phyloP scores from a whole-genome alignment of 2,329 filamentous ascomycete genomes.

The Calonectria montana region DNA sequence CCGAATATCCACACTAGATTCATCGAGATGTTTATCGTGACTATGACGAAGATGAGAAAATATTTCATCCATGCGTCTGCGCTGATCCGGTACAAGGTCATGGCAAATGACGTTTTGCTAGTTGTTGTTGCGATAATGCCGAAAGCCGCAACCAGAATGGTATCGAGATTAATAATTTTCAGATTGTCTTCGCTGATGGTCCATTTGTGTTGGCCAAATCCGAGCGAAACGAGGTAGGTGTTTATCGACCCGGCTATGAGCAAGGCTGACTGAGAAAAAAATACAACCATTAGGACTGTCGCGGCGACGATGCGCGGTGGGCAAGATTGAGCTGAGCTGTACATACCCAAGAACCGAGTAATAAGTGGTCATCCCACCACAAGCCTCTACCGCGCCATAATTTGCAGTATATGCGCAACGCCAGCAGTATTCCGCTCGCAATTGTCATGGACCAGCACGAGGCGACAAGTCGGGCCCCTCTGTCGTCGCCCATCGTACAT shows the following conservation, averaged over 20 bases:
- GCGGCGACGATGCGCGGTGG: not conserved
- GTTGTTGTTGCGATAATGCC: conserved; percentile 49
- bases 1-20: conserved; percentile 51
- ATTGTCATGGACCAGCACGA: conserved; percentile 44
- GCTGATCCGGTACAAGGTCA: conserved; percentile 49
- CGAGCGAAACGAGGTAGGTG: conserved; percentile 46
- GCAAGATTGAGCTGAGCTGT: not conserved
- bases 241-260: conserved; percentile 46
- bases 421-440: conserved; percentile 40
- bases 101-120: conserved; percentile 53
- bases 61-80: conserved; percentile 41
- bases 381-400: conserved; percentile 47
- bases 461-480: conserved; percentile 44
- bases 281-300: not conserved
- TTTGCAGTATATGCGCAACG: conserved; percentile 52
- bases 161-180: conserved; percentile 40
- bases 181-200: conserved; percentile 40
- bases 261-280: conserved; percentile 37
- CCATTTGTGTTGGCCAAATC: conserved; percentile 39
- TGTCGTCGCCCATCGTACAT: conserved; percentile 37
- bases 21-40: conserved; percentile 48
- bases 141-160: conserved; percentile 43
- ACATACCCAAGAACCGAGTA: conserved; percentile 51
- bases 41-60: conserved; percentile 47
- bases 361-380: conserved; percentile 52